Base-by-base conservation (phyloP, 352 stramenopile species). In the Globisporangium apiculatum region DNA sequence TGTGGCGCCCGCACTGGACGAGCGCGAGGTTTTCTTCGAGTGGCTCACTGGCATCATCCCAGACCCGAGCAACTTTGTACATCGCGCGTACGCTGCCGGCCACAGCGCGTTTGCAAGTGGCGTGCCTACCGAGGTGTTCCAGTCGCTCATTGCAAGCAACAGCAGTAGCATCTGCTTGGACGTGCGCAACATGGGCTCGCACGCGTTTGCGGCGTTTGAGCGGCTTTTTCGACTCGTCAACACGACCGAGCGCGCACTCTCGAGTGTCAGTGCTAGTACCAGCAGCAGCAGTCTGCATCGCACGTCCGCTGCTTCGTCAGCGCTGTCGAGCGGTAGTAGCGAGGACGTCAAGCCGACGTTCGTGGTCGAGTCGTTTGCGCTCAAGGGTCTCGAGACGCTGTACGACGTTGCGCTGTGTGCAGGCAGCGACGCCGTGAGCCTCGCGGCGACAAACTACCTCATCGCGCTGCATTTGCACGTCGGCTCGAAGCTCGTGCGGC, bases 381-480 rank as follows among this genome's bases (percentile, higher is more conserved):
- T 88, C 17, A 75, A 83, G 69, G 80, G 79, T 15, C 68, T 89
- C 15, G 73, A 85, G 49, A 82, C 62, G 7, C 55, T 90, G 31
- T 88, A 86, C 53, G 63, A 80, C 24, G 65, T 87, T 17, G 72
- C 71, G 37, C 48, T 89, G 31, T 62, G 58, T 2, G 71, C 73
- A 10, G 60, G 75, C 24, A 65, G 66, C 41, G 72, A 76, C 24
- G 51, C 50, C 11, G 75, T 89, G 14, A 80, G 66, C 60, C 60
- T 81, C 37, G 65, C 81, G 66, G 79, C 76, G 35, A 74, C 58
- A 40, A 82, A 89, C 60, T 89, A 89, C 53, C 42, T 90, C 45
- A 86, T 90, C 12, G 86, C 85, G 50, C 62, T 90, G 42, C 74
- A 86, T 15, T 71, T 87, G 54, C 78, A 90, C 24, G 70, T 89